phyloP scores from a whole-genome alignment of 2,329 filamentous ascomycete species.

The Aspergillus sergii region DNA sequence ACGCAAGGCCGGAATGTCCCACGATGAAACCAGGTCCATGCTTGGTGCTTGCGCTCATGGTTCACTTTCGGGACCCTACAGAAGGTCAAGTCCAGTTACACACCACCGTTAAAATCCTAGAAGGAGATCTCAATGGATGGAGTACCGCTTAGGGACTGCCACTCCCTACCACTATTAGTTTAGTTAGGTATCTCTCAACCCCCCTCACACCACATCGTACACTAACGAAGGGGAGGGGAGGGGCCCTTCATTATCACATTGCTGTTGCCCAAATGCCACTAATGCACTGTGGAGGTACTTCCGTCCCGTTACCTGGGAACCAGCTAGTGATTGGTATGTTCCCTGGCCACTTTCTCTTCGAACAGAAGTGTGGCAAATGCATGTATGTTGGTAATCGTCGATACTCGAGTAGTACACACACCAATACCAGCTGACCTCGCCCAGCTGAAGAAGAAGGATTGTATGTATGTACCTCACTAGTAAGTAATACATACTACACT shows the following conservation, averaged over 20 bases:
- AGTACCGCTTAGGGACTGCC: not conserved
- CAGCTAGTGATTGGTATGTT: not conserved
- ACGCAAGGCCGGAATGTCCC: slow-evolving; percentile 1
- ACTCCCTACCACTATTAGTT: not conserved
- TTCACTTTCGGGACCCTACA: not conserved
- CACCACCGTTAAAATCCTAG: not conserved
- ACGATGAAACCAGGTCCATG: not conserved
- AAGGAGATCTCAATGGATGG: not conserved
- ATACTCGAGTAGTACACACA: not conserved
- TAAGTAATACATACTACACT: not conserved
- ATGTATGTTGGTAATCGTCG: not conserved
- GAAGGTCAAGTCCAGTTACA: not conserved
- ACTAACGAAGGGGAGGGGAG: not conserved
- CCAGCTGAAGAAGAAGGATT: not conserved
- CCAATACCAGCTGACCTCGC: not conserved
- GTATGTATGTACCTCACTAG: not conserved
- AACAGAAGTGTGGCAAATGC: not conserved
- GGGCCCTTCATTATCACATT: not conserved
- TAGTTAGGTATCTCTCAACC: not conserved
- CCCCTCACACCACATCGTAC: not conserved
- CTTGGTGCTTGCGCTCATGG: not conserved
- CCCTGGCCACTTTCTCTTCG: not conserved
- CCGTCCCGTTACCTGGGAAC: not conserved
- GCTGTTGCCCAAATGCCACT: not conserved
- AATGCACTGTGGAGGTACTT: not conserved